Evolutionary conservation across 2,329 filamentous ascomycete genomes (phyloP).

Genomic region (Cordyceps militaris): DNA sequence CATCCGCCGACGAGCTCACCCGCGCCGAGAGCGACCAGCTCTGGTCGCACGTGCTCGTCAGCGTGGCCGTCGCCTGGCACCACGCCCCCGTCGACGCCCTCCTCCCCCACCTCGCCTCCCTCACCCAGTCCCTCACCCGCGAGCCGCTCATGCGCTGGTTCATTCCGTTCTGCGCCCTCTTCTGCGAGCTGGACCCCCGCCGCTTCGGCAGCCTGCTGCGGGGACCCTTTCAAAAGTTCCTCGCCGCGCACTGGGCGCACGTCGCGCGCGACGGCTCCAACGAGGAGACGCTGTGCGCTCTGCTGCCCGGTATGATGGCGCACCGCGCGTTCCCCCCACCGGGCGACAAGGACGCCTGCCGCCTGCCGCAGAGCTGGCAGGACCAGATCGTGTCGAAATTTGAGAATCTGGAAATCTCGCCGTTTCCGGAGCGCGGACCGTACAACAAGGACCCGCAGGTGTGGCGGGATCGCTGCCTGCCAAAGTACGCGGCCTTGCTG

Average conservation of each 20-base stretch:
- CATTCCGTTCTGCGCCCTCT: slow-evolving; percentile 75
- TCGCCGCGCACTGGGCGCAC: slow-evolving; percentile 66
- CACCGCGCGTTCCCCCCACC: slow-evolving; percentile 46
- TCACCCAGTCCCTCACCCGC: slow-evolving; percentile 58
- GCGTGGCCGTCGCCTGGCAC: slow-evolving; percentile 61
- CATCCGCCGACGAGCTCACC: slow-evolving; percentile 28
- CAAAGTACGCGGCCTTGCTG: slow-evolving; percentile 61
- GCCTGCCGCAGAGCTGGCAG: slow-evolving; percentile 62
- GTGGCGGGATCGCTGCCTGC: slow-evolving; percentile 57
- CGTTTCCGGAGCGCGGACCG: slow-evolving; percentile 56
- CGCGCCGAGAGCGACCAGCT: slow-evolving; percentile 34
- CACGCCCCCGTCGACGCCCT: slow-evolving; percentile 72
- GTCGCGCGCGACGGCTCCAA: slow-evolving; percentile 45
- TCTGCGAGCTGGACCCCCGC: slow-evolving; percentile 64
- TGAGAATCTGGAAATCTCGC: slow-evolving; percentile 54
- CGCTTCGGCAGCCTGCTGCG: slow-evolving; percentile 75
- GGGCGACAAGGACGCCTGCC: slow-evolving; percentile 46
- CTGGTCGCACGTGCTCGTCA: slow-evolving; percentile 54
- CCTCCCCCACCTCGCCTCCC: slow-evolving; percentile 59
- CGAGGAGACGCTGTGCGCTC: slow-evolving; percentile 61
- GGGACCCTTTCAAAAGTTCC: slow-evolving; percentile 77
- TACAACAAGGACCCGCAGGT: slow-evolving; percentile 55
- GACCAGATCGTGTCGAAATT: slow-evolving; percentile 66
- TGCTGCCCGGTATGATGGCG: slow-evolving; percentile 59
- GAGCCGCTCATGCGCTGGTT: slow-evolving; percentile 66